These are phyloP conservation scores for Chenopodium album DNA, from an alignment of 148 eudicot genomes.

Conservation along the genomic window DNA sequence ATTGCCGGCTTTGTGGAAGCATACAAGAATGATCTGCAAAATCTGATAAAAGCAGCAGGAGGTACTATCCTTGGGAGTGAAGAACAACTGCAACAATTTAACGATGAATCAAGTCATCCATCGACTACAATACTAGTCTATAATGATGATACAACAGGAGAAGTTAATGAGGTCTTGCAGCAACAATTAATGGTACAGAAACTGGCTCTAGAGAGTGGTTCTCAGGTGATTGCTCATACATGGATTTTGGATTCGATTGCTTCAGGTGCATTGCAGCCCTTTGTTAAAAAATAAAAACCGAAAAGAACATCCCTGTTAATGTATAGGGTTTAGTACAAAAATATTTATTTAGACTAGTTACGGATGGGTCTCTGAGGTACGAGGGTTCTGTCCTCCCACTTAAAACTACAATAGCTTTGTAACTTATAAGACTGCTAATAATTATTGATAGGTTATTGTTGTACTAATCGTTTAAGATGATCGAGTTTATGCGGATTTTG, in stretches of 20 bases:
- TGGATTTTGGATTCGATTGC: slow-evolving; percentile 89
- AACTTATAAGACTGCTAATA: not conserved
- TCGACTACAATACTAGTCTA: slow-evolving; percentile 47
- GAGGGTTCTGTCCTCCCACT: not conserved
- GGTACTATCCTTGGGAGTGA: slow-evolving; percentile 49
- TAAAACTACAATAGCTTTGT: not conserved
- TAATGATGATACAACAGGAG: slow-evolving; percentile 36
- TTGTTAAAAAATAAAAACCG: not conserved
- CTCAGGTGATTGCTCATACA: slow-evolving; percentile 57
- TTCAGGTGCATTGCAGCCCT: slow-evolving; percentile 48
- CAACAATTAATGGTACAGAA: slow-evolving; percentile 42
- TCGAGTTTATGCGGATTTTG: not conserved
- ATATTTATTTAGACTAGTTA: not conserved
- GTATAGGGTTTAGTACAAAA: slow-evolving; percentile 6
- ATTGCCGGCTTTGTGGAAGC: slow-evolving; percentile 55
- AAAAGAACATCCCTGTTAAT: not conserved
- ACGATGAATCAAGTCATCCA: slow-evolving; percentile 4
- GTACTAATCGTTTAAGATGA: not conserved
- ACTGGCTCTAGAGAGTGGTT: slow-evolving; percentile 41
- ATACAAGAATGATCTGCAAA: slow-evolving; percentile 57
- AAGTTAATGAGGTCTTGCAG: slow-evolving; percentile 16
- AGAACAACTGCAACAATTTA: slow-evolving; percentile 34
- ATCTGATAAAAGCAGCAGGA: slow-evolving; percentile 65
- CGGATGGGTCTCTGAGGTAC: not conserved
- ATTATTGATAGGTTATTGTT: not conserved